phyloP scores from a whole-genome alignment of 176 grass and related monocot genomes.

The Neostapfia colusana region DNA sequence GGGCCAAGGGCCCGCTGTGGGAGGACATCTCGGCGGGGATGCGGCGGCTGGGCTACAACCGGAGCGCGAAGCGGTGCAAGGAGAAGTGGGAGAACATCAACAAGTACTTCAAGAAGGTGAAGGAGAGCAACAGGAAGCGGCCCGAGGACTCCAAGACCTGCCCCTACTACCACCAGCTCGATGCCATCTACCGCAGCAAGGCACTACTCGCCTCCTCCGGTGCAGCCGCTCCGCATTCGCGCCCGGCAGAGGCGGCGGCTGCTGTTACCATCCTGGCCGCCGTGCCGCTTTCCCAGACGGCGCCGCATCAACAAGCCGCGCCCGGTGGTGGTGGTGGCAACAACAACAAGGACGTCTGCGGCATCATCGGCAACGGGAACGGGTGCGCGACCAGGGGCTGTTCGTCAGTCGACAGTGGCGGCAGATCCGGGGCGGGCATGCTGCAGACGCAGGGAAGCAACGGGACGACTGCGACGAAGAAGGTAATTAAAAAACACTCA shows the following conservation, averaged over 20 bases:
- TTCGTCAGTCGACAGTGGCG: too few relatives aligned
- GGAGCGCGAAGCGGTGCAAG: constrained; percentile 90
- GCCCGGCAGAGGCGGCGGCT: too few relatives aligned
- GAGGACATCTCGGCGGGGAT: constrained; percentile 93
- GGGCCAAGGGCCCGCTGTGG: constrained; percentile 88
- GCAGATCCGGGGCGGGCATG: too few relatives aligned
- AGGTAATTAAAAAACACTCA: constrained; percentile 49
- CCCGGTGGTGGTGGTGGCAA: too few relatives aligned
- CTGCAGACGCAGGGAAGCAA: constrained; percentile 55
- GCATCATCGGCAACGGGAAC: constrained; percentile 28
- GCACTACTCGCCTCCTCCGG: constrained; percentile 4
- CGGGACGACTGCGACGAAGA: constrained; percentile 50
- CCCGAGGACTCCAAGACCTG: constrained; percentile 93
- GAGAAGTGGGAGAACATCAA: constrained; percentile 99
- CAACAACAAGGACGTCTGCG: background rate
- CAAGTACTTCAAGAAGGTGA: constrained; percentile 99
- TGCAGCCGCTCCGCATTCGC: too few relatives aligned
- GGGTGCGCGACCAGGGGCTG: background rate
- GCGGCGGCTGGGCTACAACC: constrained; percentile 75
- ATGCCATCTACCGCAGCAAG: constrained; percentile 85
- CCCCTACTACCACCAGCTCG: constrained; percentile 98
- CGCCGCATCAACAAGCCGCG: background rate
- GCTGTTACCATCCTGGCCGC: constrained; percentile 23
- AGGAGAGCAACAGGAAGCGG: constrained; percentile 89
- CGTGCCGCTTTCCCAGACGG: constrained; percentile 39